Evolutionary conservation across 2,329 filamentous ascomycete species (phyloP).

Genomic region (Lasiodiplodia gonubiensis): DNA sequence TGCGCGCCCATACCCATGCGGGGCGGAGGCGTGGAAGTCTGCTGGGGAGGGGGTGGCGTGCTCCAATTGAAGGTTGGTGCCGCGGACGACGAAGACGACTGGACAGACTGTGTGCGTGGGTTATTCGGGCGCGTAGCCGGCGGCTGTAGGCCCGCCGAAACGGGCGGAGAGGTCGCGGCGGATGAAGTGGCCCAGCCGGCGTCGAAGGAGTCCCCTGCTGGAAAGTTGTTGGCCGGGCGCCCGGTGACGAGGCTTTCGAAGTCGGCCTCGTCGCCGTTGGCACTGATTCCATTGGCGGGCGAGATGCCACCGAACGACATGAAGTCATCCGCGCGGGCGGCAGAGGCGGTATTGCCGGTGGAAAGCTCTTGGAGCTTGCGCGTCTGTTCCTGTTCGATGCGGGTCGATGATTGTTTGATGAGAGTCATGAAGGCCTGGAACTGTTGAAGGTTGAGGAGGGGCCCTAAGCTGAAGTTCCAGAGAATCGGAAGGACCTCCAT

Average conservation of each 20-base stretch:
- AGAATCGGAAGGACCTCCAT: slow-evolving; percentile 88
- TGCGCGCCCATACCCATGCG: slow-evolving; percentile 13
- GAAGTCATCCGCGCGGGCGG: slow-evolving; percentile 67
- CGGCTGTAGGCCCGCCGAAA: slow-evolving; percentile 39
- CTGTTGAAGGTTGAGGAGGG: slow-evolving; percentile 80
- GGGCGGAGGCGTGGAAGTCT: slow-evolving; percentile 17
- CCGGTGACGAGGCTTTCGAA: slow-evolving; percentile 93
- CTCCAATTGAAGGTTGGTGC: slow-evolving; percentile 55
- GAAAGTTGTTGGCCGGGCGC: slow-evolving; percentile 49
- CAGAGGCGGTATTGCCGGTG: slow-evolving; percentile 60
- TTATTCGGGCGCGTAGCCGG: slow-evolving; percentile 32
- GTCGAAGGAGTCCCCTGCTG: slow-evolving; percentile 50
- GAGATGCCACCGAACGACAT: slow-evolving; percentile 66
- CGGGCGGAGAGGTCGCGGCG: slow-evolving; percentile 36
- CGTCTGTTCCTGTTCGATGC: slow-evolving; percentile 87
- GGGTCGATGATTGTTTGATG: slow-evolving; percentile 78
- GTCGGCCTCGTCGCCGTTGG: slow-evolving; percentile 69
- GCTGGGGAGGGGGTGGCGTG: slow-evolving; percentile 41
- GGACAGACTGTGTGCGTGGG: slow-evolving; percentile 35
- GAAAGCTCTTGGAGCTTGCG: slow-evolving; percentile 86
- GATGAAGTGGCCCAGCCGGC: slow-evolving; percentile 50
- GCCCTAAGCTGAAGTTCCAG: slow-evolving; percentile 91
- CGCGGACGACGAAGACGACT: slow-evolving; percentile 34
- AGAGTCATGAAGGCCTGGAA: slow-evolving; percentile 90
- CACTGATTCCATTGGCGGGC: slow-evolving; percentile 62